Evolutionary conservation across 1,284 basidiomycete genomes (phyloP).

Genomic region (Vanrija sp.): DNA sequence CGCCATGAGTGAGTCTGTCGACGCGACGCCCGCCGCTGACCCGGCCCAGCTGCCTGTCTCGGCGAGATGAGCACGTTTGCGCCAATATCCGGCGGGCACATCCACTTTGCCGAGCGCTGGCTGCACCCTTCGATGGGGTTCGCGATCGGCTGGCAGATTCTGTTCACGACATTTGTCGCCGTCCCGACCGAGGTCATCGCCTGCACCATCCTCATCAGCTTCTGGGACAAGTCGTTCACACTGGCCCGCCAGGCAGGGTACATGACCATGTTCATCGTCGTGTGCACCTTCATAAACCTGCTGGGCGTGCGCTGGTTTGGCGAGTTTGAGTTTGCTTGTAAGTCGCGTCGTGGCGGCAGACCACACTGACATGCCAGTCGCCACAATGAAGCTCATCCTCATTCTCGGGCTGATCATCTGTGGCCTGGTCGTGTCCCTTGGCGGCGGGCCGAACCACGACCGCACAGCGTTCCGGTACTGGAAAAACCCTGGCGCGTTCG

Average conservation of each 20-base stretch:
- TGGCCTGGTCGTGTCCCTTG: constrained; percentile 58
- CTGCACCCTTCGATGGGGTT: constrained; percentile 34
- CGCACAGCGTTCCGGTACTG: constrained; percentile 54
- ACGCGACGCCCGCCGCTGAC: background rate
- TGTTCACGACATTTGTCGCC: constrained; percentile 55
- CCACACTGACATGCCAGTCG: constrained; percentile 49
- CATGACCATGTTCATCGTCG: constrained; percentile 9
- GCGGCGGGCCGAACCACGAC: constrained; percentile 37
- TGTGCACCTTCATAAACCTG: constrained; percentile 54
- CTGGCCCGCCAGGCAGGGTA: constrained; percentile 10
- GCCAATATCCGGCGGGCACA: constrained; percentile 43
- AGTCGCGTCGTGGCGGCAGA: background rate
- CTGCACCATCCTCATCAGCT: constrained; percentile 66
- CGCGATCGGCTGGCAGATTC: constrained; percentile 27
- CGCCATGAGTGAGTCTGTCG: background rate
- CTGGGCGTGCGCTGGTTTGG: constrained; percentile 67
- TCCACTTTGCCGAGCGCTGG: constrained; percentile 34
- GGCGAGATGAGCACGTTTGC: constrained; percentile 43
- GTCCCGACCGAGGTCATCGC: constrained; percentile 73
- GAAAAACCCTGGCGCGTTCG: constrained; percentile 57
- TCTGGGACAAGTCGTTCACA: constrained; percentile 58
- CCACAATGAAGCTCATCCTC: constrained; percentile 66
- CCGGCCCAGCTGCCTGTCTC: constrained; percentile 27
- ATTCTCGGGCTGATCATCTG: constrained; percentile 56
- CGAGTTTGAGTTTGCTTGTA: constrained; percentile 53